Percentiles rank a stretch among this genome's conserved stretches.
These are phyloP conservation scores for Eucalyptus viminalis DNA, from an alignment of 345 rosid species.

Conservation along the genomic window DNA sequence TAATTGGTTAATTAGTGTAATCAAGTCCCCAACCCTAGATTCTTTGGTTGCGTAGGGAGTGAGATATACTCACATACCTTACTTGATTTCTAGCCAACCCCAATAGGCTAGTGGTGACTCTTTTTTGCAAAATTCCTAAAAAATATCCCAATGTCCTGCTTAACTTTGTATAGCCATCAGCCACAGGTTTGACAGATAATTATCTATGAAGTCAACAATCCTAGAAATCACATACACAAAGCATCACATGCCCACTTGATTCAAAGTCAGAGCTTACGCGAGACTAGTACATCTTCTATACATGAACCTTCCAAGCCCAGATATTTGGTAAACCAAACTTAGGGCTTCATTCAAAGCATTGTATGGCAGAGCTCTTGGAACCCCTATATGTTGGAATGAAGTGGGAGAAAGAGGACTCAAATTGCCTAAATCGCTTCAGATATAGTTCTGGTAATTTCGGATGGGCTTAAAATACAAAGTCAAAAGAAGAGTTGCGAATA, in stretches of 20 bases:
- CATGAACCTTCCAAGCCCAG: constrained; percentile 17
- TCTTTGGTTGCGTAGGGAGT: no score
- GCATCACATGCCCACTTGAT: not conserved
- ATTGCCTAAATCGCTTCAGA: not conserved
- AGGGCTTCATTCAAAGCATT: not conserved
- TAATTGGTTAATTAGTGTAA: no score
- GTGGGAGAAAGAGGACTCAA: not conserved
- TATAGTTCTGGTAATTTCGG: not conserved
- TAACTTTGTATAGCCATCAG: constrained; percentile 44
- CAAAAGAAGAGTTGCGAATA: not conserved
- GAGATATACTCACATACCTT: no score
- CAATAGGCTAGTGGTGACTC: no score
- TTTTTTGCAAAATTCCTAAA: no score
- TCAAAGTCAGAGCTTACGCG: not conserved
- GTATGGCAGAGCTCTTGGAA: not conserved
- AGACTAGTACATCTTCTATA: not conserved
- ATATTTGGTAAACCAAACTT: not conserved
- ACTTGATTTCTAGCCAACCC: no score
- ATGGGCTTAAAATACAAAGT: not conserved
- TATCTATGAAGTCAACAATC: not conserved
- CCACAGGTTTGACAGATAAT: constrained; percentile 78
- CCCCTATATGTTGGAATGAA: not conserved
- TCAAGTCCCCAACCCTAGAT: no score
- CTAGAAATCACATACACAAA: not conserved
- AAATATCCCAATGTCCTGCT: not conserved